These are phyloP conservation scores for Solidago caesia DNA, from an alignment of 129 eudicot genomes.

Conservation along the genomic window DNA sequence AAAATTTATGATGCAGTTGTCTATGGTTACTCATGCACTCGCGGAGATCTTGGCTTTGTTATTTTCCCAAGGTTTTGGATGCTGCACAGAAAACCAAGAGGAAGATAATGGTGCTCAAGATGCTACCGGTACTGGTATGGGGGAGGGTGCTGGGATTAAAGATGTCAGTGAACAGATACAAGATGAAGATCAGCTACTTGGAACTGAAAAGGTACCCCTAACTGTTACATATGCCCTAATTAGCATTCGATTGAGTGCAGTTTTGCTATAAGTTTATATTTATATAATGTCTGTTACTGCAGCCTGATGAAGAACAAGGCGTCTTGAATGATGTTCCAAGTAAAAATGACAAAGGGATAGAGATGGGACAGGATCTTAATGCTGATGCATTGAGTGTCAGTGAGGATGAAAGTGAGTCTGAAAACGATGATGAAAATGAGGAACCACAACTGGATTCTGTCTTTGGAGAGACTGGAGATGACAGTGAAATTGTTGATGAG, in stretches of 20 bases:
- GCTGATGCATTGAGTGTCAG: constrained; percentile 66
- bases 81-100: constrained; percentile 45
- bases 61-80: constrained; percentile 76
- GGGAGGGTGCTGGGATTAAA: constrained; percentile 80
- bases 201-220: constrained; percentile 68
- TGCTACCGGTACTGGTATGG: constrained; percentile 86
- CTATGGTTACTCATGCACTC: constrained; percentile 58
- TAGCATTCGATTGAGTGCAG: not conserved
- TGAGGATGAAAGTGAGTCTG: constrained; percentile 75
- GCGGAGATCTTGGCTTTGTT: constrained; percentile 65
- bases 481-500: constrained; percentile 72
- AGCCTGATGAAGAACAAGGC: constrained; percentile 61
- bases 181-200: constrained; percentile 93
- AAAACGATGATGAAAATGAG: constrained; percentile 45
- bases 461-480: constrained; percentile 70
- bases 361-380: constrained; percentile 81
- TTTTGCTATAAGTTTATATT: not conserved
- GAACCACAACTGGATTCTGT: constrained; percentile 64
- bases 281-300: constrained; percentile 19
- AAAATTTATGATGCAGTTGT: constrained; percentile 43
- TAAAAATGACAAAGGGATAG: constrained; percentile 77
- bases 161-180: constrained; percentile 92
- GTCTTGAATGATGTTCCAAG: constrained; percentile 46
- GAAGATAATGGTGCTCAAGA: constrained; percentile 54
- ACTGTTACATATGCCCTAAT: not conserved